These are phyloP conservation scores for Quercus ilex DNA, from an alignment of 306 rosid species.

Conservation along the genomic window DNA sequence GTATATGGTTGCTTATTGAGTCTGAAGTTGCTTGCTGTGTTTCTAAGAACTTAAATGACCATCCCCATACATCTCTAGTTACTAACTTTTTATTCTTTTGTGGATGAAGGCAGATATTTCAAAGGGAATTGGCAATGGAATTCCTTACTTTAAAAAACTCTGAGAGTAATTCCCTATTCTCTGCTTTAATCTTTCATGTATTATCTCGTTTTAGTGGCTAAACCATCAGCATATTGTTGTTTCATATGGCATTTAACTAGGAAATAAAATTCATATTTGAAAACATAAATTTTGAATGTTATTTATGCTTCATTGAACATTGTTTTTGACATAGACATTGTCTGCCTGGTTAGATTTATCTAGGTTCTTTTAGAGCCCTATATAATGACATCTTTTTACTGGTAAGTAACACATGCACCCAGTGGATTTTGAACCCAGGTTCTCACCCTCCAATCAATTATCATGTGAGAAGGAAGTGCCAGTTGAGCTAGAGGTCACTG, in stretches of 20 bases:
- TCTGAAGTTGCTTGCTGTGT: not conserved
- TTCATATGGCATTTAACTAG: not conserved
- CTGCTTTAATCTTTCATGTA: not conserved
- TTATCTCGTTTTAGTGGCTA: not conserved
- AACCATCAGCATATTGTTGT: not conserved
- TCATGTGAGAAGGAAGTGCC: too few species aligned
- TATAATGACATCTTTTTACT: too few species aligned
- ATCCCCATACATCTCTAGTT: not conserved
- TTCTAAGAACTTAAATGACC: not conserved
- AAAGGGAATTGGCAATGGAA: slow-evolving; percentile 46
- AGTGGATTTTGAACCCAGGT: too few species aligned
- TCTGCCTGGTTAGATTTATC: not conserved
- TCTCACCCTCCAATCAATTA: too few species aligned
- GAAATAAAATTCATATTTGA: not conserved
- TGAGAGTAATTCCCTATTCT: slow-evolving; percentile 49
- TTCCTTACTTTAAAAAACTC: slow-evolving; percentile 24
- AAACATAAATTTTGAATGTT: not conserved
- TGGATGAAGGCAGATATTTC: slow-evolving; percentile 82
- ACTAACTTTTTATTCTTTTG: slow-evolving; percentile 34
- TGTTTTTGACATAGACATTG: not conserved
- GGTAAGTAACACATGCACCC: too few species aligned
- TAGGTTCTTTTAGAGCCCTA: not conserved
- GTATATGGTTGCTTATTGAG: not conserved
- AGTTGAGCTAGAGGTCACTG: too few species aligned
- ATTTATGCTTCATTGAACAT: not conserved